A percentile compares a stretch with the other conserved stretches of the same genome.
These are phyloP conservation scores for Delonix regia DNA, from an alignment of 306 rosid species.

Conservation along the genomic window DNA sequence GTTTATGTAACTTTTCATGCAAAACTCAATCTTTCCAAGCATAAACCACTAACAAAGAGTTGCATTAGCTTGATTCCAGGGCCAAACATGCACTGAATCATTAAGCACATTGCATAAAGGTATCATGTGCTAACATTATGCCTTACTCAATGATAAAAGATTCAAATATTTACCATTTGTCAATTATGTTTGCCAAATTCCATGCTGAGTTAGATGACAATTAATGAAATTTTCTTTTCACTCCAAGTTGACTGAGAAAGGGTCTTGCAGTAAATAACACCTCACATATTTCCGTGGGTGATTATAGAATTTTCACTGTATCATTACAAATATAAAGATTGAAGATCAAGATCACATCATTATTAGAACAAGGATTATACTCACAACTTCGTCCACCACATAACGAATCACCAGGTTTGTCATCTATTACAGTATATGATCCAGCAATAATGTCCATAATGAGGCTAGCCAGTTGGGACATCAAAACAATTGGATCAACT, in stretches of 20 bases:
- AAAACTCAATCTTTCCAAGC: constrained; percentile 1
- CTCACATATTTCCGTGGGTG: not conserved
- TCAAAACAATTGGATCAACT: constrained; percentile 94
- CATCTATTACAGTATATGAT: constrained; percentile 66
- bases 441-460: constrained; percentile 99
- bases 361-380: constrained; percentile 48
- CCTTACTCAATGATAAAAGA: not conserved
- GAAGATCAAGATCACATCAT: constrained; percentile 4
- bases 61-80: constrained; percentile 18
- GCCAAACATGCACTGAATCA: constrained; percentile 17
- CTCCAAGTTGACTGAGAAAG: constrained; percentile 31
- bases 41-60: not conserved
- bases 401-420: constrained; percentile 59
- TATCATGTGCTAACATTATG: constrained; percentile 1
- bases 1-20: not conserved
- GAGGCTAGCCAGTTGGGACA: constrained; percentile 95
- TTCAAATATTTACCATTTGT: not conserved
- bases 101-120: constrained; percentile 14
- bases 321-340: constrained; percentile 29
- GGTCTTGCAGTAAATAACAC: constrained; percentile 24
- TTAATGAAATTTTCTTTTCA: constrained; percentile 13
- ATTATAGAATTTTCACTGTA: constrained; percentile 22
- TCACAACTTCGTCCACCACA: constrained; percentile 78
- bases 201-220: constrained; percentile 25
- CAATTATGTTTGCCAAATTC: constrained; percentile 12